Base-by-base conservation (phyloP, 176 grass and related monocot species). In the Aegilops longissima region DNA sequence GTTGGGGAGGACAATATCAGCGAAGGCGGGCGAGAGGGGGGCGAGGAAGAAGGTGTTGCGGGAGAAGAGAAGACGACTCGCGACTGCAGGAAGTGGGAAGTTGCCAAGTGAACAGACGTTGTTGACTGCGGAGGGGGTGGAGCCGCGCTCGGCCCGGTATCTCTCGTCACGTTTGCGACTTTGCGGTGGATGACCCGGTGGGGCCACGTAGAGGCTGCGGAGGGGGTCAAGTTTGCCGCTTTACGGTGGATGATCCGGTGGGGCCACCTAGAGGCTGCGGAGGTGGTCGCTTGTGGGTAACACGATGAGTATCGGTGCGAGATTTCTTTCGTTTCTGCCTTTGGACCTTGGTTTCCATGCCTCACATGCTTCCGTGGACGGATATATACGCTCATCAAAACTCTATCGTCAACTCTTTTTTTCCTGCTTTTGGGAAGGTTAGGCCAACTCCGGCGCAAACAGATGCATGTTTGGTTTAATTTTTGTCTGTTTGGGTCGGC, bases 41-140 rank as follows among this genome's bases (percentile, higher is more conserved):
- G 18, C 68, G 70, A 40, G 70, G 73, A 76, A 76, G 73, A 16
- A 16, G 44, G 23, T 75, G 72, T 76, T 76, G 74, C 74, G 47
- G 27, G 16, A 62, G 61, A 61, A 9, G 24, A 33, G 75, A 35
- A 65, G 79, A 82, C 63, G 73, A 76, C 73, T 52, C 44, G 62
- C n/a, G 17, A n/a, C 24, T 31, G 62, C 16, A 16, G 13, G 27
- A 18, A 77, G 80, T 82, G 42, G 62, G 63, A 27, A 12, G 40
- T 33, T 66, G 78, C 38, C 24, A 63, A 34, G 59, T 47, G 78
- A 64, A 79, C 77, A 54, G 18, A 27, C 14, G 30, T 2, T 12
- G 5, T 76, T 77, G 74, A 77, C 74, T 21, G 74, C 2, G 21
- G 70, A 10, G 13, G 31, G 11, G 21, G 21, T 40, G 40, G 73